phyloP scores from a whole-genome alignment of 2,329 filamentous ascomycete species.

The Fusarium clavum region DNA sequence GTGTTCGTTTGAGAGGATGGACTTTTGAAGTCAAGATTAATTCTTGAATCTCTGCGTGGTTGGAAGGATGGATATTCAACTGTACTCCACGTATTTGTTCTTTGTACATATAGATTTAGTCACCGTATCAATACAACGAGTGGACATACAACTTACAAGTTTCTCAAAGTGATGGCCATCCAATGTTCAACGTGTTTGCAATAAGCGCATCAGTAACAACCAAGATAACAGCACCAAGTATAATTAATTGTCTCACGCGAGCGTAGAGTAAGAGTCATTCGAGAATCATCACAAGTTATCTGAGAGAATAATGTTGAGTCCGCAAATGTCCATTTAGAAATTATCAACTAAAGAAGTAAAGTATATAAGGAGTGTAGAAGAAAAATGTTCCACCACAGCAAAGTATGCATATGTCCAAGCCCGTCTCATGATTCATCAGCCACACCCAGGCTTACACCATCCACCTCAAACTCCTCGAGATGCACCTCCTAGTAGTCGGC shows the following conservation, averaged over 20 bases:
- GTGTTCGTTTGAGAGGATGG: not conserved
- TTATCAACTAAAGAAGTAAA: constrained; percentile 34
- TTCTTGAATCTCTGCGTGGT: constrained; percentile 17
- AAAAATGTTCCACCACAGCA: constrained; percentile 23
- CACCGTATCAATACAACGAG: constrained; percentile 12
- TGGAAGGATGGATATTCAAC: constrained; percentile 27
- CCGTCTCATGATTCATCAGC: constrained; percentile 18
- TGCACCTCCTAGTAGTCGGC: constrained; percentile 1
- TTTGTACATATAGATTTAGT: constrained; percentile 43
- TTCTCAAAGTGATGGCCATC: not conserved
- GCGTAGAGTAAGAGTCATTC: not conserved
- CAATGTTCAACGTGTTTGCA: not conserved
- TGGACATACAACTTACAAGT: not conserved
- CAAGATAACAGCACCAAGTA: not conserved
- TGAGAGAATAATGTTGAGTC: not conserved
- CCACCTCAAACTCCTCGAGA: not conserved
- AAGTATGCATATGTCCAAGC: constrained; percentile 7
- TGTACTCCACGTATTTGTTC: constrained; percentile 35
- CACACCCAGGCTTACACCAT: not conserved
- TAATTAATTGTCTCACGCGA: not conserved
- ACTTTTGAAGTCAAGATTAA: constrained; percentile 3
- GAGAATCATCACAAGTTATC: not conserved
- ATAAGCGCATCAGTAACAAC: no score
- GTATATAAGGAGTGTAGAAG: constrained; percentile 38
- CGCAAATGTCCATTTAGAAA: constrained; percentile 30